Evolutionary conservation across 192 early-diverging fungal genomes (phyloP), one percentile per base, ranked within the genome.

Genomic region (Umbelopsis ramanniana): DNA sequence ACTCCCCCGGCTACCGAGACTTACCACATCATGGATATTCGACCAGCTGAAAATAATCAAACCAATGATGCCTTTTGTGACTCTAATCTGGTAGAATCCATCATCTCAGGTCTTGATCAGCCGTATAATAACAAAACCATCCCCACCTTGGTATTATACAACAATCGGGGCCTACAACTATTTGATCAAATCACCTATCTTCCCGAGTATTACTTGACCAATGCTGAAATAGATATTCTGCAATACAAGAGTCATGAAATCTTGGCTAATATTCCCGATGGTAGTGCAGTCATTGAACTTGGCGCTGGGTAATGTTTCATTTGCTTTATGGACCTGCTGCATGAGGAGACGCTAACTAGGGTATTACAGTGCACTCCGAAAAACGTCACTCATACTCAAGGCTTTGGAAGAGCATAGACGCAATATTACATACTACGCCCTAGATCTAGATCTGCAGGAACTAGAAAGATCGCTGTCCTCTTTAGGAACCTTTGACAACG

Each of bases 121-220:
- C 72, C 74, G 17, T 15, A 35, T 12, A 52, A 70, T 23, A 43
- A 73, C 14, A 88, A 88, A 74, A 88, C 86, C 0, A 87, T 95
- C 63, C 94, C 96, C 0, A 94, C 92, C 0, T 85, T 96, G 72
- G 85, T 96, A 3, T 88, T 97, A 43, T 98, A 98, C 72, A 90
- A 96, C 69, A 89, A 92, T 45, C 68, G 74, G 2, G 96, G 96
- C 8, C 78, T 98, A 17, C 93, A 93, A 57, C 83, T 94, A 35
- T 98, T 93, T 84, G 96, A 97, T 82, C 79, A 91, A 63, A 96
- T 98, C 72, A 97, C 95, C 0, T 93, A 96, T 63, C 70, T 89
- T 35, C 76, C 89, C 14, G 93, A 94, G 66, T 73, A 79, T 19
- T 98, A 98, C 74, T 79, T 96, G 73, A 95, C 94, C 12, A 79